Evolutionary conservation across 495 filamentous ascomycete species (phyloP).

Genomic region (Tuber microsphaerosporum): DNA sequence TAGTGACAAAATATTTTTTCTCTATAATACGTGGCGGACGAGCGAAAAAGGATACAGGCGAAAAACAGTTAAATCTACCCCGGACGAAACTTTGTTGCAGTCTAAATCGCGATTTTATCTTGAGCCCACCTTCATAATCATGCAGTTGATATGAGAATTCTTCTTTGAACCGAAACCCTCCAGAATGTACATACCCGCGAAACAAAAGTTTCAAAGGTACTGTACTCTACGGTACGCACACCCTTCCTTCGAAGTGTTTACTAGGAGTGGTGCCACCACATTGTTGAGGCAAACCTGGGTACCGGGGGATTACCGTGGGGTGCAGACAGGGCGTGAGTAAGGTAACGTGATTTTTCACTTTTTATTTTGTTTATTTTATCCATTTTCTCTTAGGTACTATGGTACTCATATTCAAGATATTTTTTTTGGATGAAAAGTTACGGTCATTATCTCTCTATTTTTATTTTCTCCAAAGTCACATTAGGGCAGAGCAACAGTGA

Average conservation of each 20-base stretch:
- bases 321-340: not conserved
- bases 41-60: not conserved
- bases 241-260: not conserved
- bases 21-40: conserved; percentile 4
- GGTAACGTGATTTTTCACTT: not conserved
- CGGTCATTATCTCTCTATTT: not conserved
- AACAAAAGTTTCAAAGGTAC: conserved; percentile 2
- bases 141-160: conserved; percentile 1
- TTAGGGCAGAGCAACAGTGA: not conserved
- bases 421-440: not conserved
- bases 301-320: not conserved
- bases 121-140: not conserved
- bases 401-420: not conserved
- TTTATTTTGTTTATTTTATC: not conserved
- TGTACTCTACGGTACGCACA: not conserved
- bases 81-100: conserved; percentile 1
- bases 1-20: not conserved
- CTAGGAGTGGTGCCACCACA: conserved; percentile 2
- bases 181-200: conserved; percentile 1
- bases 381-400: not conserved
- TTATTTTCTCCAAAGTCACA: not conserved
- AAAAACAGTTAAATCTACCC: conserved; percentile 2
- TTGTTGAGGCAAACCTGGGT: not conserved
- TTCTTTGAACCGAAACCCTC: conserved; percentile 1
- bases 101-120: conserved; percentile 4